Base-by-base conservation (phyloP, 805 yeast species). In the Tetrapisispora phaffii region DNA sequence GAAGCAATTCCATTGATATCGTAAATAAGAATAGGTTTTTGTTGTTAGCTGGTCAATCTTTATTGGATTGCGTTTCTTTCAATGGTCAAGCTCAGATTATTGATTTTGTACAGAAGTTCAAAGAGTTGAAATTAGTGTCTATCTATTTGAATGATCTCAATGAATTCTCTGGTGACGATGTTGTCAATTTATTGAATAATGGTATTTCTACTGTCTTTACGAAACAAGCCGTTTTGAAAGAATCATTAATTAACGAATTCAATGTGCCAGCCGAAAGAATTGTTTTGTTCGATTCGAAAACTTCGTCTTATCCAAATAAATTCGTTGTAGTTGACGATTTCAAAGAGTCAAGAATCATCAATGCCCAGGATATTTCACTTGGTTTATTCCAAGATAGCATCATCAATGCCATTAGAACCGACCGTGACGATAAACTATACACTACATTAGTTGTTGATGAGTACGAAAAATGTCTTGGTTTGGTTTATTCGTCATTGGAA, bases 401-500 rank as follows among this genome's bases (percentile, higher is more conserved):
- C 45, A 56, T 75, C 19, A 65, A 77, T 12, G 64, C 77, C 1
- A 65, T 85, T 51, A 72, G 71, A 20, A 83, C 96, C 3, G 98
- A 93, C 63, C 80, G 98, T 58, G 69, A 74, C 5, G 98, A 93
- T 63, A 90, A 88, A 0, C 73, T 90, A 36, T 89, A 67, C 67
- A 76, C 97, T 12, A 86, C 98, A 1, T 69, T 93, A 44, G 95
- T 93, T 35, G 77, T 80, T 17, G 87, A 83, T 53, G 53, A 62
- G 31, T 70, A 79, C 45, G 80, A 85, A 47, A 81, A 80, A 46
- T 79, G 89, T 1, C 71, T 93, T 43, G 98, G 98, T 5, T 73
- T 90, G 24, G 97, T 90, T 9, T 93, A 88, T 68, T 90, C 97
- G 0, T 86, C 96, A 0, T 66, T 66, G 35, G 88, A 83, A 54